These are phyloP conservation scores for Colletotrichum lini DNA, from an alignment of 2,329 filamentous ascomycete species.

Conservation along the genomic window DNA sequence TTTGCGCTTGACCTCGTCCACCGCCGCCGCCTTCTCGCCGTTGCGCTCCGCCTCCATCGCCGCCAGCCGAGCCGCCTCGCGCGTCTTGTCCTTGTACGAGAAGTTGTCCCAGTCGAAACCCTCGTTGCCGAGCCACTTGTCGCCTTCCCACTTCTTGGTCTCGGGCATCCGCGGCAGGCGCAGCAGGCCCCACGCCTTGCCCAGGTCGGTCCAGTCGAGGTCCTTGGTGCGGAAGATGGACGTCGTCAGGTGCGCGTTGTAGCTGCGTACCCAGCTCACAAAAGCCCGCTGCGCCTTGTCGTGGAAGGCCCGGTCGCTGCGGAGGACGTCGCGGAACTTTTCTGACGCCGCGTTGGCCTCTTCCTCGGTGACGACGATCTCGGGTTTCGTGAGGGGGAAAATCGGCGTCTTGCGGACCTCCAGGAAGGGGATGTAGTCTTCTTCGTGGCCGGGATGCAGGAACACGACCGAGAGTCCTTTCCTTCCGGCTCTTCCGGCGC, in stretches of 20 bases:
- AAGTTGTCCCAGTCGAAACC: constrained; percentile 78
- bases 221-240: constrained; percentile 90
- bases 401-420: constrained; percentile 91
- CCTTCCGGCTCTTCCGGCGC: constrained; percentile 90
- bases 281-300: constrained; percentile 94
- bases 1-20: constrained; percentile 66
- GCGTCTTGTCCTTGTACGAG: constrained; percentile 79
- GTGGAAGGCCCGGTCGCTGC: constrained; percentile 72
- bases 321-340: constrained; percentile 72
- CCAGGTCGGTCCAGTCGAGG: constrained; percentile 88
- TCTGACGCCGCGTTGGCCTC: constrained; percentile 72
- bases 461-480: constrained; percentile 89
- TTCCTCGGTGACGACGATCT: constrained; percentile 69
- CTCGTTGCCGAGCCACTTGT: constrained; percentile 70
- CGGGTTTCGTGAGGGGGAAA: constrained; percentile 70
- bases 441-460: constrained; percentile 86
- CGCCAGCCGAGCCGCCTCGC: constrained; percentile 75
- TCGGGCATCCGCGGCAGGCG: constrained; percentile 96
- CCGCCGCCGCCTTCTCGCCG: constrained; percentile 49
- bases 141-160: constrained; percentile 79
- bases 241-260: constrained; percentile 89
- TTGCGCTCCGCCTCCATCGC: constrained; percentile 67
- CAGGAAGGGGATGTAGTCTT: constrained; percentile 91
- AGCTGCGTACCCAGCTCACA: constrained; percentile 92
- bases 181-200: constrained; percentile 86